Base-by-base conservation (phyloP, 2,329 filamentous ascomycete species). In the Beauveria australis region DNA sequence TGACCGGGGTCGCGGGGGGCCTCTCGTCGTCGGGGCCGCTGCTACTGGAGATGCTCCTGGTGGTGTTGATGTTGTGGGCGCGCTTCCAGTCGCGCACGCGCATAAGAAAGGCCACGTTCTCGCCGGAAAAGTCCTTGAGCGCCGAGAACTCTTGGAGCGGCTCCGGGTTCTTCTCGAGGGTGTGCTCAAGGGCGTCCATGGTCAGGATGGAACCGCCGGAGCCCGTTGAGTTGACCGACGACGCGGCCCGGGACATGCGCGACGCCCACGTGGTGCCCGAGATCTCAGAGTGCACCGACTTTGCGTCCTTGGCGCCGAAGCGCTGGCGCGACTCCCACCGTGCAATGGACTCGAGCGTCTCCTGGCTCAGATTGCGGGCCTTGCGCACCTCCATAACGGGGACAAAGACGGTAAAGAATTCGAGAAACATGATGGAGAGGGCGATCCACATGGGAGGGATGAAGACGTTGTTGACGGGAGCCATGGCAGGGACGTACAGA, bases 61-160 rank as follows among this genome's bases (percentile, higher is more conserved):
- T 63, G 40, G 54, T 58, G 3, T 63, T 22, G 9, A 63, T 46
- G 3, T 33, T 40, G 58, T 70, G 69, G 14, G 66, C 66, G 6
- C 66, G 64, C 68, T 80, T 82, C 80, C 81, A 87, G 61, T 79
- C 76, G 2, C 78, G 74, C 9, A 88, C 79, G 46, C 77, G 75
- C 9, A 79, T 81, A 5, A 89, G 72, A 69, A 89, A 89, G 52
- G 85, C 81, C 64, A 88, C 84, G 68, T 88, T 88, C 70, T 88
- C 85, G 7, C 84, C 85, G 0, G 84, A 87, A 68, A 88, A 87
- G 65, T 88, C 85, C 49, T 80, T 77, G 2, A 81, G 75, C 0
- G 84, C 85, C 0, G 85, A 84, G 68, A 86, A 89, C 61, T 82
- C 73, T 59, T 85, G 81, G 0, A 88, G 75, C 0, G 81, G 80